Evolutionary conservation across 495 filamentous ascomycete genomes (phyloP).

Genomic region (Lentithecium fluviatile): DNA sequence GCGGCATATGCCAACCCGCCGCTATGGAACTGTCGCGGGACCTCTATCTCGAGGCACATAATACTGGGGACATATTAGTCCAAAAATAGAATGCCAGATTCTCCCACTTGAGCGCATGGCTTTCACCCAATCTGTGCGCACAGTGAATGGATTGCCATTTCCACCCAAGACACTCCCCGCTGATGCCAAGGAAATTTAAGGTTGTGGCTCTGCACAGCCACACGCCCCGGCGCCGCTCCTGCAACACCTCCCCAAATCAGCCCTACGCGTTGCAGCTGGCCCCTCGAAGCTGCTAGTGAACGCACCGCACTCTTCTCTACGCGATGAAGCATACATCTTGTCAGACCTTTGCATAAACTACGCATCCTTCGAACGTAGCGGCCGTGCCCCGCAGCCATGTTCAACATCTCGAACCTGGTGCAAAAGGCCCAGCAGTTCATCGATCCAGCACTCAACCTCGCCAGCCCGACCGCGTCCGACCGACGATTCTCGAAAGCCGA

Average conservation of each 20-base stretch:
- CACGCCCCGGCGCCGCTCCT: neutral
- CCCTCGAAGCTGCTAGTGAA: slow-evolving; percentile 14
- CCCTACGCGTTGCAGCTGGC: slow-evolving; percentile 21
- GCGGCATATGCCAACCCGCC: too few relatives aligned
- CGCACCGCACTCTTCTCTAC: neutral
- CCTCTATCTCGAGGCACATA: too few relatives aligned
- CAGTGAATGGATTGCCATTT: too few relatives aligned
- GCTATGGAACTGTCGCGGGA: too few relatives aligned
- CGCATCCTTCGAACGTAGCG: neutral
- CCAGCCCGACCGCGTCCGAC: slow-evolving; percentile 58
- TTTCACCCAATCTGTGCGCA: too few relatives aligned
- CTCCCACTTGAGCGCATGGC: too few relatives aligned
- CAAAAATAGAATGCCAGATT: too few relatives aligned
- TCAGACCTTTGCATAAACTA: slow-evolving; percentile 3
- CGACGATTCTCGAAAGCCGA: slow-evolving; percentile 83
- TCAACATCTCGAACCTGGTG: slow-evolving; percentile 74
- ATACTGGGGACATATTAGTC: too few relatives aligned
- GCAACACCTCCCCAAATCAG: slow-evolving; percentile 20
- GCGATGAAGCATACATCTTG: slow-evolving; percentile 16
- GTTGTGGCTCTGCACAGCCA: neutral
- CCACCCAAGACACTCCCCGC: neutral
- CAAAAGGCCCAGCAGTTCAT: slow-evolving; percentile 95
- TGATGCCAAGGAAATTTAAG: neutral
- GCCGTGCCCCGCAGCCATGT: slow-evolving; percentile 26
- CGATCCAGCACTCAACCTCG: slow-evolving; percentile 71